A percentile compares a stretch with the other conserved stretches of the same genome.
These are phyloP conservation scores for Sphaerobolus stellatus DNA, from an alignment of 1,284 basidiomycete genomes.

Conservation along the genomic window DNA sequence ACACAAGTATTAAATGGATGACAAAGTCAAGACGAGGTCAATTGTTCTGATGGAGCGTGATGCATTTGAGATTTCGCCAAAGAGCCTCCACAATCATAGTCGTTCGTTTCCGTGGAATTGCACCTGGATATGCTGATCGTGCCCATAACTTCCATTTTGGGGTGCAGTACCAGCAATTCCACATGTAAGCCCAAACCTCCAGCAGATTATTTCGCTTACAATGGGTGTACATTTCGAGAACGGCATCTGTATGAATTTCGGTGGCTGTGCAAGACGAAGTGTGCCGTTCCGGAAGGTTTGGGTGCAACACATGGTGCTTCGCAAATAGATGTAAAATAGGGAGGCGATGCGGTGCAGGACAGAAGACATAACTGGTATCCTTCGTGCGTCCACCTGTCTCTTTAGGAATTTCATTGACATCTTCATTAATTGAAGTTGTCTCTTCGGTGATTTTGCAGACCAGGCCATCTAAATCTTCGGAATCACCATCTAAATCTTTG, in stretches of 20 bases:
- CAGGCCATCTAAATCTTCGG: slow-evolving; percentile 11
- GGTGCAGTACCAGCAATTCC: too few relatives aligned
- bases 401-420: slow-evolving; percentile 27
- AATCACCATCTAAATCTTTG: slow-evolving; percentile 8
- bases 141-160: too few relatives aligned
- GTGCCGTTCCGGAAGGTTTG: slow-evolving; percentile 3
- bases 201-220: slow-evolving; percentile 26
- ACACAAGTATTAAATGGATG: too few relatives aligned
- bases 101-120: too few relatives aligned
- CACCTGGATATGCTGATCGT: too few relatives aligned
- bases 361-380: slow-evolving; percentile 31
- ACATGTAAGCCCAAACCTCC: too few relatives aligned
- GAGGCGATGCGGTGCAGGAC: slow-evolving; percentile 29
- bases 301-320: slow-evolving; percentile 34
- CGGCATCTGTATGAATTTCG: not conserved
- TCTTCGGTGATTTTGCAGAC: not conserved
- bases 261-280: not conserved
- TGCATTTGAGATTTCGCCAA: too few relatives aligned
- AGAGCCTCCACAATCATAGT: too few relatives aligned
- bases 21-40: too few relatives aligned
- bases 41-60: too few relatives aligned
- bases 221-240: slow-evolving; percentile 30
- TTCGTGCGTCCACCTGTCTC: slow-evolving; percentile 22
- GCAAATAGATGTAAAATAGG: slow-evolving; percentile 29
- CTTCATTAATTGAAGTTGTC: slow-evolving; percentile 11